These are phyloP conservation scores for Auricularia auricula-judae DNA, from an alignment of 768 basidiomycete species.

Conservation along the genomic window DNA sequence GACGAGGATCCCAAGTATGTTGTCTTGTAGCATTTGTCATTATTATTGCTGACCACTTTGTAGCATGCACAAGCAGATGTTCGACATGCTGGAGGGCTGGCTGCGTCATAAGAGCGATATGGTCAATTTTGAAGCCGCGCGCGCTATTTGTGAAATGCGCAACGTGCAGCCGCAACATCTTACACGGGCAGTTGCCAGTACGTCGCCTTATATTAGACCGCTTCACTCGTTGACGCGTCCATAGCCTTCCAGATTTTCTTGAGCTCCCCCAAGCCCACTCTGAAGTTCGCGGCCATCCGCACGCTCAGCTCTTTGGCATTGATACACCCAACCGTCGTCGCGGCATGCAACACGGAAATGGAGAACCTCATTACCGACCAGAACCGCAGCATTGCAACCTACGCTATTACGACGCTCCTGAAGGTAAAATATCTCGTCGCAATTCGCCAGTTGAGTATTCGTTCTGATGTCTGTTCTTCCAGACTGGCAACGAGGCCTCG, in stretches of 20 bases:
- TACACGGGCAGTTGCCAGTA: conserved; percentile 81
- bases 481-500: conserved; percentile 98
- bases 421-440: conserved; percentile 42
- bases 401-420: conserved; percentile 94
- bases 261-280: conserved; percentile 85
- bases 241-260: conserved; percentile 91
- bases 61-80: conserved; percentile 86
- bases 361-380: conserved; percentile 93
- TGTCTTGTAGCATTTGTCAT: not conserved
- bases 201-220: conserved; percentile 16
- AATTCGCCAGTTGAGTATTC: not conserved
- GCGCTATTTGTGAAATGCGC: conserved; percentile 95
- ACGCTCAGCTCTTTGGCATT: conserved; percentile 85
- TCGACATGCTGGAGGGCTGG: conserved; percentile 90
- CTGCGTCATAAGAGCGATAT: conserved; percentile 98
- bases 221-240: not conserved
- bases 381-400: conserved; percentile 94
- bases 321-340: conserved; percentile 76
- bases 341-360: conserved; percentile 89
- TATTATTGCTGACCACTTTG: conserved; percentile 2
- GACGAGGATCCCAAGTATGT: conserved; percentile 97
- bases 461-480: conserved; percentile 8
- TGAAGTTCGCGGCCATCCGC: conserved; percentile 96
- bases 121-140: conserved; percentile 98
- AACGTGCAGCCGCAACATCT: conserved; percentile 68